Evolutionary conservation across 1,139 yeast genomes (phyloP).

Genomic region (Suhomyces wounanorum): DNA sequence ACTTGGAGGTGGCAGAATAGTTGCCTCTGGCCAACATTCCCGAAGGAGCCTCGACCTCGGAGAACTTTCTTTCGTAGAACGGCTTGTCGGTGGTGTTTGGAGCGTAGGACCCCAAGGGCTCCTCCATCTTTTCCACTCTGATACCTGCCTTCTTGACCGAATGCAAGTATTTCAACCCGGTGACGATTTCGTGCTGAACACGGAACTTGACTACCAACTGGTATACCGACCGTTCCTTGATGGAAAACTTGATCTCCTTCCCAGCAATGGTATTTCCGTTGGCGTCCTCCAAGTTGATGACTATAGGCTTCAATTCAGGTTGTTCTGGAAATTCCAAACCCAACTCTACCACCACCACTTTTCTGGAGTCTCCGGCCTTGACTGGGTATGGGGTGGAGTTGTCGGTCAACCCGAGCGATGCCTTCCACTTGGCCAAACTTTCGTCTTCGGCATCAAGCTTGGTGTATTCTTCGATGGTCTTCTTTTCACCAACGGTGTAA

Average conservation of each 20-base stretch:
- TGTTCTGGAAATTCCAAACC: slow-evolving; percentile 64
- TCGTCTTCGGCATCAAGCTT: slow-evolving; percentile 89
- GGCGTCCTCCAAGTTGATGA: slow-evolving; percentile 63
- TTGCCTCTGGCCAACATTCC: slow-evolving; percentile 88
- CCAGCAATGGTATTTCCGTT: slow-evolving; percentile 49
- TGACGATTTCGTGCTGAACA: slow-evolving; percentile 87
- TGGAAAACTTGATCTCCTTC: slow-evolving; percentile 61
- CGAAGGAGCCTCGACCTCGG: slow-evolving; percentile 91
- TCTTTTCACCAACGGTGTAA: slow-evolving; percentile 80
- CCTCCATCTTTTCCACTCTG: slow-evolving; percentile 82
- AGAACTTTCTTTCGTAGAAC: slow-evolving; percentile 70
- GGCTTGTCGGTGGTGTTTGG: slow-evolving; percentile 88
- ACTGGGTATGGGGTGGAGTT: slow-evolving; percentile 62
- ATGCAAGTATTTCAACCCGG: slow-evolving; percentile 87
- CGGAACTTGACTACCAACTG: slow-evolving; percentile 75
- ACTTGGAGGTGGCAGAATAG: slow-evolving; percentile 78
- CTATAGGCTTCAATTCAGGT: slow-evolving; percentile 58
- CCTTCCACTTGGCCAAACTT: slow-evolving; percentile 90
- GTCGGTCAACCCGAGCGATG: slow-evolving; percentile 71
- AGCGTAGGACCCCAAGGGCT: slow-evolving; percentile 87
- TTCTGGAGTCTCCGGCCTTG: slow-evolving; percentile 68
- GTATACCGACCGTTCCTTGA: slow-evolving; percentile 79
- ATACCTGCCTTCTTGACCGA: slow-evolving; percentile 85
- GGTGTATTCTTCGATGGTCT: slow-evolving; percentile 82
- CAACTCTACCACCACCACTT: slow-evolving; percentile 79